Evolutionary conservation across 495 filamentous ascomycete genomes (phyloP).

Genomic region (Neurospora hispaniola): DNA sequence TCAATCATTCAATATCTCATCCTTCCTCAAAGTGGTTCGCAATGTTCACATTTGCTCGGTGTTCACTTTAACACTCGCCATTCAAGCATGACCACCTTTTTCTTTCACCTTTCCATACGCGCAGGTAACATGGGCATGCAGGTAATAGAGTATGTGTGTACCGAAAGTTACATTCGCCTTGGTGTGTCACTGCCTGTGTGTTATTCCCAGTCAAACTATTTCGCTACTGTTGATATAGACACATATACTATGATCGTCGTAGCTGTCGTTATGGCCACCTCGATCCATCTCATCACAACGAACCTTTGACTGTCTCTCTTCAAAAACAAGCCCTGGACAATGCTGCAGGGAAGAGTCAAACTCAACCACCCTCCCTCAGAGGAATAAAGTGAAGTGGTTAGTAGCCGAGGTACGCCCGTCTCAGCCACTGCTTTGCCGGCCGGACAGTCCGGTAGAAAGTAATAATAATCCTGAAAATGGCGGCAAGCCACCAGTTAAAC

Average conservation of each 20-base stretch:
- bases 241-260: not conserved
- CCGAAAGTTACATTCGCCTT: too few relatives aligned
- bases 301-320: not conserved
- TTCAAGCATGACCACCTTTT: not conserved
- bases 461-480: not conserved
- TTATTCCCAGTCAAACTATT: not conserved
- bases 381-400: not conserved
- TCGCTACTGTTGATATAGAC: not conserved
- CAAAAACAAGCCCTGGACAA: not conserved
- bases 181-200: not conserved
- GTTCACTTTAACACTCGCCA: not conserved
- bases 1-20: not conserved
- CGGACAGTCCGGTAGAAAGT: not conserved
- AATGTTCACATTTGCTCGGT: not conserved
- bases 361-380: not conserved
- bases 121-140: too few relatives aligned
- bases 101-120: too few relatives aligned
- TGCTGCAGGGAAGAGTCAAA: not conserved
- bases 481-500: not conserved
- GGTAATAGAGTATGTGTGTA: too few relatives aligned
- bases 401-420: not conserved
- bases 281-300: not conserved
- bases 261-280: not conserved
- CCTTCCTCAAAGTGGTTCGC: not conserved
- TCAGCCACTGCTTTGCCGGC: not conserved